Base-by-base conservation (phyloP, 768 basidiomycete genomes). In the Kondoa malvinella region DNA sequence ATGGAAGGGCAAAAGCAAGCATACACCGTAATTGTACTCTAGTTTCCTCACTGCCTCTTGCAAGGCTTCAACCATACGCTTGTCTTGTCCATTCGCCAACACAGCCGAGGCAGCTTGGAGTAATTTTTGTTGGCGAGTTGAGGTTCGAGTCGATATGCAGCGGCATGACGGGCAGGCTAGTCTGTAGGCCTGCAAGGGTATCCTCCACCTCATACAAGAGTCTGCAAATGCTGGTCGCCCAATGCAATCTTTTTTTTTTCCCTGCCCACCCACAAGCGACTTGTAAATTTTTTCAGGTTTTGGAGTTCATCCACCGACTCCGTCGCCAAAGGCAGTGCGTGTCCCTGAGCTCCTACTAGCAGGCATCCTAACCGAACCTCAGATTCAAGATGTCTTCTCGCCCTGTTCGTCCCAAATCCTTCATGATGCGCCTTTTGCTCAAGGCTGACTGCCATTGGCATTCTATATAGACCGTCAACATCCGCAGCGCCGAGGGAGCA, bases 391-490 rank as follows among this genome's bases (percentile, higher is more conserved):
- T 50, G 40, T 50, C 40, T 50, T 50, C 40, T 50, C 40, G 40
- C 40, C 40, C 40, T 50, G 40, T 50, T 50, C 8, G 40, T 50
- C 40, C 12, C n/a, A n/a, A n/a, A n/a, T n/a, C n/a, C n/a, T n/a
- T n/a, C n/a, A n/a, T n/a, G n/a, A n/a, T n/a, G n/a, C n/a, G n/a
- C n/a, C n/a, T n/a, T n/a, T n/a, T n/a, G n/a, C n/a, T n/a, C n/a
- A n/a, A n/a, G n/a, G n/a, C n/a, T n/a, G n/a, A n/a, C n/a, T n/a
- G n/a, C n/a, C n/a, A n/a, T n/a, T n/a, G n/a, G n/a, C n/a, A 25
- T 25, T 60, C 12, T 31, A 60, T 25, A 25, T 25, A 25, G 30
- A 63, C 61, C 30, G 61, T 63, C 61, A 63, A 27, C 61, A 63
- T 63, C n/a, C 61, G 61, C 61, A 31, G 29, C 27, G 29, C 61